Conservation (phyloP, 148 eudicot genomes). For the Amaranthus palmeri region DNA sequence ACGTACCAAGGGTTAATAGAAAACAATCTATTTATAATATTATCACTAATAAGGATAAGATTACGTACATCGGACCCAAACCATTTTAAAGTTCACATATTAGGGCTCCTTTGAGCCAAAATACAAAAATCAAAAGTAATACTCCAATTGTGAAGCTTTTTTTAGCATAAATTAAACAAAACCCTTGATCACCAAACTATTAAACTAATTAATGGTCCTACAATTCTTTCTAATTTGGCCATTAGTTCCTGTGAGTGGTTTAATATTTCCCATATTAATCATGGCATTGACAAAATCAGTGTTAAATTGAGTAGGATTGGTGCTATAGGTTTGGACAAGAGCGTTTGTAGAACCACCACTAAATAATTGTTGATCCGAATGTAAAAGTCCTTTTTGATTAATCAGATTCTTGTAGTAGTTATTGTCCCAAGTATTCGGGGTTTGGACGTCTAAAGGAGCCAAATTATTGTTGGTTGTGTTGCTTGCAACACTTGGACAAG, state of each 20-base stretch:
- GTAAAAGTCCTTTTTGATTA: conserved; percentile 42
- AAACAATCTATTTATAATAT: no score
- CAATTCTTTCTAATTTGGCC: conserved; percentile 62
- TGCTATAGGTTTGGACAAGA: conserved; percentile 26
- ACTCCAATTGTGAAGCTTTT: background rate
- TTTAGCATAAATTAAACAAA: no score
- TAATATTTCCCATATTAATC: conserved; percentile 55
- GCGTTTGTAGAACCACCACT: conserved; percentile 44
- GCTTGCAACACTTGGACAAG: conserved; percentile 28
- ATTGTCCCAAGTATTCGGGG: conserved; percentile 46
- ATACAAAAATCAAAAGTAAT: no score
- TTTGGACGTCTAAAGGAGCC: conserved; percentile 45
- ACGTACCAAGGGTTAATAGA: no score
- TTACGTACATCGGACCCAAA: no score
- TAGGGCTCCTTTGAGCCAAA: no score
- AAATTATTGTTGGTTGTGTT: conserved; percentile 45
- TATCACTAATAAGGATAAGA: no score
- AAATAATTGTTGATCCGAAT: conserved; percentile 55
- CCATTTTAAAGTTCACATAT: no score
- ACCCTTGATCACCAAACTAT: background rate
- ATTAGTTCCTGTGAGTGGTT: conserved; percentile 48
- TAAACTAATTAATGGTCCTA: conserved; percentile 34
- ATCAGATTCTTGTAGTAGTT: conserved; percentile 37
- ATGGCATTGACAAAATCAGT: conserved; percentile 45
- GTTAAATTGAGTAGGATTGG: conserved; percentile 19